A percentile compares a stretch with the other conserved stretches of the same genome.
phyloP scores from a whole-genome alignment of 495 filamentous ascomycete species.

The Bathelium albidoporum region DNA sequence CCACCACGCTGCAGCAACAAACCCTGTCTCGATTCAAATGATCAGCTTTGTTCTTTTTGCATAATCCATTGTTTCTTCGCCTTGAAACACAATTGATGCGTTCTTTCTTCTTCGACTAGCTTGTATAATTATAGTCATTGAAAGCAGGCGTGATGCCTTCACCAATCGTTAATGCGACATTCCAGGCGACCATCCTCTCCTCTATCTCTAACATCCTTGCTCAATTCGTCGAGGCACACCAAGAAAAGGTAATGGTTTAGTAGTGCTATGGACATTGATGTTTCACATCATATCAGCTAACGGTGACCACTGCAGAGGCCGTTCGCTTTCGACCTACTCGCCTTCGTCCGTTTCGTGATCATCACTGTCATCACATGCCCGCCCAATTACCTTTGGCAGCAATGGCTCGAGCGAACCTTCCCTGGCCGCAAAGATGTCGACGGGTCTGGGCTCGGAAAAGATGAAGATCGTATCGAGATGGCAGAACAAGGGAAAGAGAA shows the following conservation, averaged over 20 bases:
- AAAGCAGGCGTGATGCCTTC: background rate
- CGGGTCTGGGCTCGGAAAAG: conserved; percentile 9
- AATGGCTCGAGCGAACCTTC: conserved; percentile 44
- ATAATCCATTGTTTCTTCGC: background rate
- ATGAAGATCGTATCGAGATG: conserved; percentile 9
- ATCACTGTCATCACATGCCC: conserved; percentile 71
- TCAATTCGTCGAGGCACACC: conserved; percentile 63
- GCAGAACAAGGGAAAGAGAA: conserved; percentile 15
- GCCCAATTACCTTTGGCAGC: conserved; percentile 82
- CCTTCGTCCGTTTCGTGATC: conserved; percentile 53
- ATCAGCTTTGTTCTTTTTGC: background rate
- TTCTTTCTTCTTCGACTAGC: background rate
- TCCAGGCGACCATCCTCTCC: conserved; percentile 44
- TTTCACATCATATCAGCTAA: background rate
- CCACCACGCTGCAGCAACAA: background rate
- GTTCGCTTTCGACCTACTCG: conserved; percentile 53
- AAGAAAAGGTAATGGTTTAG: conserved; percentile 43
- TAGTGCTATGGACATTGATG: conserved; percentile 22
- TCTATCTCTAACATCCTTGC: conserved; percentile 73
- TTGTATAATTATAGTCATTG: background rate
- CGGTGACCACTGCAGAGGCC: conserved; percentile 32
- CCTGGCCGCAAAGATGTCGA: conserved; percentile 34
- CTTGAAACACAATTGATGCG: background rate
- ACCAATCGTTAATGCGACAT: conserved; percentile 19
- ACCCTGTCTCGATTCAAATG: background rate